phyloP scores from a whole-genome alignment of 345 rosid genomes.

The Microthlaspi erraticum region DNA sequence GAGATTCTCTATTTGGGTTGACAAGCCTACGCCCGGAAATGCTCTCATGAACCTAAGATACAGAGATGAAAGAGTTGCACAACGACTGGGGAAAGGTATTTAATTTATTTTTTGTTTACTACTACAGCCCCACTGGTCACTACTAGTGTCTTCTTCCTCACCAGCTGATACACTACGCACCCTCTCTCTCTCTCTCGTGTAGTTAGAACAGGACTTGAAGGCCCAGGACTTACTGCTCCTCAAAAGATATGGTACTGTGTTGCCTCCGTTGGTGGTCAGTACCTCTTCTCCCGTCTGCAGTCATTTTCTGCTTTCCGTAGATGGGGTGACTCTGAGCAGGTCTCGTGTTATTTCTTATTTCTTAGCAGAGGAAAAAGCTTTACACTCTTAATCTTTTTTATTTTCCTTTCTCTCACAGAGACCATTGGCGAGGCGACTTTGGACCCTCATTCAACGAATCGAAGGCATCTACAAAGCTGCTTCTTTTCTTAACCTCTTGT shows the following conservation, averaged over 20 bases:
- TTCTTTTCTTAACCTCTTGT: constrained; percentile 81
- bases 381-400: too few relatives aligned
- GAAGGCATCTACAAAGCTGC: constrained; percentile 94
- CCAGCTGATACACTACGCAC: not conserved
- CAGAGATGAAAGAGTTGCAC: constrained; percentile 75
- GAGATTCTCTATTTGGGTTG: constrained; percentile 99
- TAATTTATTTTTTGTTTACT: not conserved
- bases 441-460: constrained; percentile 74
- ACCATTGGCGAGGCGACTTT: constrained; percentile 79
- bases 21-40: constrained; percentile 97
- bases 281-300: constrained; percentile 85
- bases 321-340: constrained; percentile 99
- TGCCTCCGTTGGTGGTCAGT: constrained; percentile 95
- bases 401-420: constrained; percentile 54
- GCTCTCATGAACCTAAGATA: constrained; percentile 93
- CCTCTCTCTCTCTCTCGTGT: constrained; percentile 20
- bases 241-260: constrained; percentile 93
- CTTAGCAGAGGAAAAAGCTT: too few relatives aligned
- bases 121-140: not conserved
- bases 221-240: constrained; percentile 82
- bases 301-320: constrained; percentile 95
- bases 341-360: constrained; percentile 24
- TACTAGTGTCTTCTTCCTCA: not conserved
- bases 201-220: constrained; percentile 97
- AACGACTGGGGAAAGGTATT: constrained; percentile 59